Base-by-base conservation (phyloP, 176 grass and related monocot genomes). In the Typha latifolia region DNA sequence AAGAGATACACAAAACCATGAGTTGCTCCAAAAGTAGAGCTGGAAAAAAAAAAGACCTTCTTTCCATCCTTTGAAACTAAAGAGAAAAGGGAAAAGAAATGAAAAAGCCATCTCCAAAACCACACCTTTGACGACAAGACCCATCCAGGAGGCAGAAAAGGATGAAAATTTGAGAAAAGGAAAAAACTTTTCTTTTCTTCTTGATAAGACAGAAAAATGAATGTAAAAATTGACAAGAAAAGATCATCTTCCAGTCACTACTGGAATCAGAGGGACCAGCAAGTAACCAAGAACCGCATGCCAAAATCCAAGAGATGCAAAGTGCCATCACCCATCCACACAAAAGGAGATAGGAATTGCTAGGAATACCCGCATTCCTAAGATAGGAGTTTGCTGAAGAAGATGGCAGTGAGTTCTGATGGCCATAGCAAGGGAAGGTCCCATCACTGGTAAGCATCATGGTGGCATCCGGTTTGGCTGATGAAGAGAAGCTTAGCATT, bases 121-220 rank as follows among this genome's bases (percentile, higher is more conserved):
- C 71, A 77, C 29, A 82, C 73, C 75, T 72, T 79, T 84, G 65
- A 62, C 72, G 82, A 73, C 70, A 75, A 51, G 74, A 72, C 77
- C 66, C 62, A 69, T 66, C 74, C 67, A 68, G 73, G 49, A 56
- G 72, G 51, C 70, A 88, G 80, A 81, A 68, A 70, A 85, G 83
- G 83, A 76, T 6, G 9, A 37, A 77, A 18, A 43, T 43, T 43
- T 43, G 37, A 43, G 37, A 43, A 43, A 61, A 77, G 63, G 76
- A 78, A 74, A 48, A 43, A 77, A 34, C 49, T 18, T 14, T 2
- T 22, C 74, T 84, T 89, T 78, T 84, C 74, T 32, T 69, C 77
- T 82, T 85, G 85, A 83, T 71, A 76, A 75, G 84, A 87, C 84
- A 47, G 20, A 48, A 9, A 69, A 74, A 32, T 50, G 27, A 78